Evolutionary conservation across 768 basidiomycete species (phyloP).

Genomic region (Auriculariales sp.): DNA sequence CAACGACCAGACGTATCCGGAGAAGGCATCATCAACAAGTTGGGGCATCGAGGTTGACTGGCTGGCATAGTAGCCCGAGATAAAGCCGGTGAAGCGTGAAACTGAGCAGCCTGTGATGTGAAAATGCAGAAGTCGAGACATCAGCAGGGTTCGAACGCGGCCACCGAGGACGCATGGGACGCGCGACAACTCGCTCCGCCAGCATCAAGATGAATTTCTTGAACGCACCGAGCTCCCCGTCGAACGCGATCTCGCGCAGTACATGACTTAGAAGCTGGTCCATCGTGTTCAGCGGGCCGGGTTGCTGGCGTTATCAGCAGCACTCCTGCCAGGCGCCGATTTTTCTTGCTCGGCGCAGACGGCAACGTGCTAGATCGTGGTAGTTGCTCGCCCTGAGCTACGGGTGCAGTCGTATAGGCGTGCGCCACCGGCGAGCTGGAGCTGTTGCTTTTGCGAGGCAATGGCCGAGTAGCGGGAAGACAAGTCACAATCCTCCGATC

Average conservation of each 20-base stretch:
- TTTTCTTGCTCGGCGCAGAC: no score
- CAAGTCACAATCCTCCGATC: no score
- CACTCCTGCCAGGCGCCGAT: no score
- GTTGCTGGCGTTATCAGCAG: no score
- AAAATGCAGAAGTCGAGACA: constrained; percentile 7
- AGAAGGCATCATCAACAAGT: constrained; percentile 58
- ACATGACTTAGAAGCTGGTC: constrained; percentile 78
- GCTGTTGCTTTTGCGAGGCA: no score
- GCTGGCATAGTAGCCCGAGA: constrained; percentile 47
- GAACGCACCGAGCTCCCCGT: constrained; percentile 74
- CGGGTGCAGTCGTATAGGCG: no score
- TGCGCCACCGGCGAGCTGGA: no score
- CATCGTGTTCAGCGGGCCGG: constrained; percentile 28
- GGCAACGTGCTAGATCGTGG: no score
- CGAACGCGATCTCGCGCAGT: constrained; percentile 76
- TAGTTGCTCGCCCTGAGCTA: no score
- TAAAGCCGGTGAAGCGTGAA: constrained; percentile 56
- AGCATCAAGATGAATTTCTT: background rate
- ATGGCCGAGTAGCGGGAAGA: no score
- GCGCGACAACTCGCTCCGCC: background rate
- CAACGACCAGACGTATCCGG: constrained; percentile 70
- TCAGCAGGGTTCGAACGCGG: constrained; percentile 6
- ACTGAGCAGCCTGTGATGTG: constrained; percentile 58
- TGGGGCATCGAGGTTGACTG: constrained; percentile 28
- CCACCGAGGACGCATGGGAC: background rate